phyloP scores from a whole-genome alignment of 495 filamentous ascomycete genomes.

The Aspergillus avenaceus region DNA sequence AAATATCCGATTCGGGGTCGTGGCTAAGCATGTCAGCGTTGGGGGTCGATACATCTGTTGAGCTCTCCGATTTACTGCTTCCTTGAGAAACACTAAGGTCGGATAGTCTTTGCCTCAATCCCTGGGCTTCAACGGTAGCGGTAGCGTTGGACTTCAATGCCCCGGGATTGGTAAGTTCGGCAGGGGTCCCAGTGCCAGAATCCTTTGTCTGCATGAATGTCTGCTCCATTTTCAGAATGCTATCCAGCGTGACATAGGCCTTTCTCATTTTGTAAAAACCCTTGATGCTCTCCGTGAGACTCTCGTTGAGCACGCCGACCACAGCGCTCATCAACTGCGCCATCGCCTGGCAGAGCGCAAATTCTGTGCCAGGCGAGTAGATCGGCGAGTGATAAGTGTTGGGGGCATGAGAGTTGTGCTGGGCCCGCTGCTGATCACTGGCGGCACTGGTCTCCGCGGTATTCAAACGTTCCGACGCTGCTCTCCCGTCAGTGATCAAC shows the following conservation, averaged over 20 bases:
- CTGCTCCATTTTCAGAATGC: slow-evolving; percentile 61
- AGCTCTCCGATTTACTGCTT: not conserved
- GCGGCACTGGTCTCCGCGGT: slow-evolving; percentile 78
- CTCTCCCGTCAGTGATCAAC: slow-evolving; percentile 6
- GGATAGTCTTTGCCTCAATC: slow-evolving; percentile 28
- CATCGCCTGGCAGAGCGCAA: slow-evolving; percentile 72
- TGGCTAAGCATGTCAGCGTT: slow-evolving; percentile 34
- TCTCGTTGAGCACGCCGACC: slow-evolving; percentile 85
- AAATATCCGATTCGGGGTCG: slow-evolving; percentile 51
- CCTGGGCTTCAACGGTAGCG: slow-evolving; percentile 10
- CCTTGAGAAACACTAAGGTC: slow-evolving; percentile 24
- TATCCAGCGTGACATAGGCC: slow-evolving; percentile 79
- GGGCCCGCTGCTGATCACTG: slow-evolving; percentile 71
- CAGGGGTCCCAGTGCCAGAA: slow-evolving; percentile 8
- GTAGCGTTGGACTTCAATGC: not conserved
- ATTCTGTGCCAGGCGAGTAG: slow-evolving; percentile 82
- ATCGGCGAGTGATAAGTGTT: slow-evolving; percentile 55
- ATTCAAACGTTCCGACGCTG: slow-evolving; percentile 66
- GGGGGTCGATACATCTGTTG: slow-evolving; percentile 12
- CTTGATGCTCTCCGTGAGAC: slow-evolving; percentile 83
- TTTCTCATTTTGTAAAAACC: slow-evolving; percentile 92
- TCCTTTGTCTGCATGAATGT: slow-evolving; percentile 45
- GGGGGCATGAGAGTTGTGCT: slow-evolving; percentile 43
- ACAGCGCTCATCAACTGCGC: slow-evolving; percentile 87
- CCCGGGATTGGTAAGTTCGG: slow-evolving; percentile 9